Evolutionary conservation across 176 grass and related monocot species (phyloP).

Genomic region (Coix lacrymajobi): DNA sequence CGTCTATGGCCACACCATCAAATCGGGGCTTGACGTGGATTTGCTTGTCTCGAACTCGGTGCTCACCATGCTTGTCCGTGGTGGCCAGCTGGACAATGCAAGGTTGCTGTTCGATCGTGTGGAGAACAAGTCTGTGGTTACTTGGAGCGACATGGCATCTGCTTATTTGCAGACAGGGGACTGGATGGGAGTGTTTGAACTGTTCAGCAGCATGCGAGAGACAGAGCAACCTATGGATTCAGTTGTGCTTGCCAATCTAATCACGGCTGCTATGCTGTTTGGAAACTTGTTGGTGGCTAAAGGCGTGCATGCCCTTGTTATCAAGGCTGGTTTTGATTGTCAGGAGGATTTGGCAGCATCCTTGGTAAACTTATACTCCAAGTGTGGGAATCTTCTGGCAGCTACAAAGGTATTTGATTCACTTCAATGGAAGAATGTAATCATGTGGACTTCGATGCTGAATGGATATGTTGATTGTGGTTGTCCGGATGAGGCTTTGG

Average conservation of each 20-base stretch:
- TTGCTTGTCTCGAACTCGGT: constrained; percentile 40
- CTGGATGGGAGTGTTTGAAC: constrained; percentile 32
- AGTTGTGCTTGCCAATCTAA: constrained; percentile 37
- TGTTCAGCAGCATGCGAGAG: constrained; percentile 37
- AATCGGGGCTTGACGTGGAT: constrained; percentile 34
- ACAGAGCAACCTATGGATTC: constrained; percentile 22
- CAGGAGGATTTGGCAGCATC: constrained; percentile 20
- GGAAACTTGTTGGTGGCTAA: constrained; percentile 33
- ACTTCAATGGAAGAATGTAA: constrained; percentile 21
- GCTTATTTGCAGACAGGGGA: constrained; percentile 34
- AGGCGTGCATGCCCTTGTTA: constrained; percentile 37
- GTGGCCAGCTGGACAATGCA: constrained; percentile 16
- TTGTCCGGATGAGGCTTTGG: constrained; percentile 22
- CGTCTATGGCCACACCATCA: constrained; percentile 40
- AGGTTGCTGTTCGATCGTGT: constrained; percentile 31
- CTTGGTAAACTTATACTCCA: constrained; percentile 56
- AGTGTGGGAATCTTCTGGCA: constrained; percentile 38
- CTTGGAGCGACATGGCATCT: constrained; percentile 49
- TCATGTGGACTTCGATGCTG: constrained; percentile 61
- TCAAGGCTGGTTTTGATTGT: constrained; percentile 37
- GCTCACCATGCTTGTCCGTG: constrained; percentile 40
- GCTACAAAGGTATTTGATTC: constrained; percentile 43
- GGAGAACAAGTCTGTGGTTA: constrained; percentile 43
- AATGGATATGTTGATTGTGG: constrained; percentile 52
- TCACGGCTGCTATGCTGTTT: constrained; percentile 15